A percentile compares a stretch with the other conserved stretches of the same genome.
phyloP scores from a whole-genome alignment of 257 asterid genomes.

The Nicotiana attenuata region DNA sequence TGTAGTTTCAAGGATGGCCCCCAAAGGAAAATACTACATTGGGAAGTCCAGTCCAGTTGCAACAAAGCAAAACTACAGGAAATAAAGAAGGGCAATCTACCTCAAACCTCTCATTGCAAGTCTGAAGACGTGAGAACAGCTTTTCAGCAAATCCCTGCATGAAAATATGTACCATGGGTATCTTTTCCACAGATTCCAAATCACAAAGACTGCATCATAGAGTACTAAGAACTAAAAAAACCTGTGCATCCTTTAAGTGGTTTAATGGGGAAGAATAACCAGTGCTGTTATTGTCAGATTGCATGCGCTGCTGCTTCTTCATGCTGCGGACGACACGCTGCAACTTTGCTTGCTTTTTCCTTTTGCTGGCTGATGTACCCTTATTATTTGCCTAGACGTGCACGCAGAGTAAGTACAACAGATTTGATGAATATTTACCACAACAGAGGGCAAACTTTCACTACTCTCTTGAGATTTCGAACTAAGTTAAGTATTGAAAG shows the following conservation, averaged over 20 bases:
- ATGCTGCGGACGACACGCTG: conserved; percentile 82
- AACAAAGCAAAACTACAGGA: not conserved
- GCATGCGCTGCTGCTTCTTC: conserved; percentile 87
- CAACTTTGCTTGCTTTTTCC: conserved; percentile 95
- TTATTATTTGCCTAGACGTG: conserved; percentile 65
- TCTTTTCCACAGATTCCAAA: conserved; percentile 1
- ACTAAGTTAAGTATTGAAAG: not conserved
- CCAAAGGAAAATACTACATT: not conserved
- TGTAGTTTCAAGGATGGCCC: not conserved
- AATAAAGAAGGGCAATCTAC: conserved; percentile 24
- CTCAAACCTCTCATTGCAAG: conserved; percentile 70
- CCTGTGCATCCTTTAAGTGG: conserved; percentile 96
- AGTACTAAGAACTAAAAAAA: conserved; percentile 16
- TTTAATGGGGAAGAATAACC: conserved; percentile 78
- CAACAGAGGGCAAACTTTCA: not conserved
- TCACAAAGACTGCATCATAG: conserved; percentile 10
- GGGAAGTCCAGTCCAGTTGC: not conserved
- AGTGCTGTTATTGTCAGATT: conserved; percentile 49
- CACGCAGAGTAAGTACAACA: conserved; percentile 1
- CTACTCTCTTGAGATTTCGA: not conserved
- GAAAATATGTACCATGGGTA: conserved; percentile 18
- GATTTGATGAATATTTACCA: conserved; percentile 1
- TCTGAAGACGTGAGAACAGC: conserved; percentile 78
- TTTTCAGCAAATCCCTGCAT: conserved; percentile 83
- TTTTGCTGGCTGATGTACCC: conserved; percentile 92